A percentile compares a stretch with the other conserved stretches of the same genome.
Evolutionary conservation across 306 rosid species (phyloP).

Genomic region (Cucurbita maxima): DNA sequence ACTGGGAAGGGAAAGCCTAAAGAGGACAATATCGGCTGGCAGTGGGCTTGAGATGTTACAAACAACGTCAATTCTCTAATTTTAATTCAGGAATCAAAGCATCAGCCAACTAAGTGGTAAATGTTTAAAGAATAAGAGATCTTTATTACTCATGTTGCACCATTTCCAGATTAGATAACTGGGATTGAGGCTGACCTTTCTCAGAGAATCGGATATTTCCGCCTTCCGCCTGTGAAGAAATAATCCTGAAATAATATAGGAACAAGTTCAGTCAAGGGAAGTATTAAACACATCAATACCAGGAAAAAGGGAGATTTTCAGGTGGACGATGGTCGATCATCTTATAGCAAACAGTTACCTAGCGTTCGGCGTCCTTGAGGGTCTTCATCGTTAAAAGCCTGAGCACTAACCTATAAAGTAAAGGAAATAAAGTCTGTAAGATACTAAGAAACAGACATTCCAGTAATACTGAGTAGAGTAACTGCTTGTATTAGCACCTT

Average conservation of each 20-base stretch:
- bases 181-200: conserved; percentile 40
- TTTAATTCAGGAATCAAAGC: background rate
- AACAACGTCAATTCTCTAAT: background rate
- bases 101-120: background rate
- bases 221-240: conserved; percentile 88
- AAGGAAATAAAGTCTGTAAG: conserved; percentile 15
- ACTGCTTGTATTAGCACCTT: conserved; percentile 46
- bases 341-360: conserved; percentile 35
- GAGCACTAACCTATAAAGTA: conserved; percentile 70
- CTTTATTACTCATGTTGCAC: background rate
- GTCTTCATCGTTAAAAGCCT: conserved; percentile 94
- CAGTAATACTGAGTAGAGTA: conserved; percentile 1
- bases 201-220: conserved; percentile 36
- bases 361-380: conserved; percentile 88
- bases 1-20: too few species aligned
- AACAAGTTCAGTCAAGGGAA: background rate
- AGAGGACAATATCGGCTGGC: too few species aligned
- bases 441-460: background rate
- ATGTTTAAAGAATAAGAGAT: background rate
- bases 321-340: conserved; percentile 2
- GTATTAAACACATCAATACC: background rate
- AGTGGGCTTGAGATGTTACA: too few species aligned
- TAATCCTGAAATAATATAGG: conserved; percentile 48
- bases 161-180: background rate
- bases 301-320: background rate